Conservation (phyloP, 83 land plant species). For the Picea abies region DNA sequence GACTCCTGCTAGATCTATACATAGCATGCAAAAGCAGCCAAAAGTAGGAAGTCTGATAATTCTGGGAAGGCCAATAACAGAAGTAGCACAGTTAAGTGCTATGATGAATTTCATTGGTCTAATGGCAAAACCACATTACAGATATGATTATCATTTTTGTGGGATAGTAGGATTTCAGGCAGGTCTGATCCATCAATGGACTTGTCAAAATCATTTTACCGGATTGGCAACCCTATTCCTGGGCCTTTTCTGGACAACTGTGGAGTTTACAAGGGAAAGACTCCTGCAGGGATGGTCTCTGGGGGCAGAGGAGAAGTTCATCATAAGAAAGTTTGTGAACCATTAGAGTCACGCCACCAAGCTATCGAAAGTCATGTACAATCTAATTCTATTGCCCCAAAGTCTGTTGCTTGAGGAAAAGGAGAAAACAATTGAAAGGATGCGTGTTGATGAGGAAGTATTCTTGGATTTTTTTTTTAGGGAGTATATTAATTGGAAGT, state of each 20-base stretch:
- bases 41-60: too few relatives aligned
- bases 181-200: conserved; percentile 13
- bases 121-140: conserved; percentile 31
- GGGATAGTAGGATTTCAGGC: conserved; percentile 29
- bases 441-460: conserved; percentile 92
- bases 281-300: too few relatives aligned
- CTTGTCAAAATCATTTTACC: background rate
- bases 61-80: too few relatives aligned
- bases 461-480: conserved; percentile 88
- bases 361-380: conserved; percentile 35
- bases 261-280: too few relatives aligned
- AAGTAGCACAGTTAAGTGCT: too few relatives aligned
- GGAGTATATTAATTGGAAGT: conserved; percentile 53
- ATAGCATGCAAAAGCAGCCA: too few relatives aligned
- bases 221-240: conserved; percentile 27
- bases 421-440: conserved; percentile 90
- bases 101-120: conserved; percentile 27
- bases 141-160: conserved; percentile 44
- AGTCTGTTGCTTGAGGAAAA: conserved; percentile 35
- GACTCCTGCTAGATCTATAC: too few relatives aligned
- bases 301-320: too few relatives aligned
- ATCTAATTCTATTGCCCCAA: conserved; percentile 21
- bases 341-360: too few relatives aligned
- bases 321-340: too few relatives aligned
- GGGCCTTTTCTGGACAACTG: conserved; percentile 27